Base-by-base conservation (phyloP, 1,139 yeast genomes). In the Suhomyces coccinellae region DNA sequence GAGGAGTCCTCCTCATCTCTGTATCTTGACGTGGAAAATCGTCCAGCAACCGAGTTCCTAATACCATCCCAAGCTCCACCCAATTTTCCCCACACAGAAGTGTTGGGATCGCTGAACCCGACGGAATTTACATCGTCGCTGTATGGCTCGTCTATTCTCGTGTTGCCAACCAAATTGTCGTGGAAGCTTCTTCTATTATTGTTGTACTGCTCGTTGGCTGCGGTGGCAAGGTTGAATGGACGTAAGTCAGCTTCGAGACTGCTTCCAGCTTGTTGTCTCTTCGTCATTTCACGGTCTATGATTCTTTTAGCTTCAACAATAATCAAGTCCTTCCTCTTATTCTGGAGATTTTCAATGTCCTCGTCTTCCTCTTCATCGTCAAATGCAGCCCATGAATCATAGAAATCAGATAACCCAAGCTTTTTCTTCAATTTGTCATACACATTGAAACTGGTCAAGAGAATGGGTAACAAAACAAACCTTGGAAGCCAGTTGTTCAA, bases 401-500 rank as follows among this genome's bases (percentile, higher is more conserved):
- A 79, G 10, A 82, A 80, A 45, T 76, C 81, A 28, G 74, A 67
- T 47, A 63, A 65, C 11, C 80, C 82, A 16, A 72, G 48, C 41
- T 61, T 74, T 50, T 71, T 72, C 64, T 80, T 82, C 15, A 86
- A 54, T 49, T 71, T 76, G 49, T 85, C 93, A 62, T 85, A 87
- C n/a, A 85, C 71, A 56, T 85, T 81, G 61, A 87, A 85, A 13
- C 75, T 55, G 0, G 91, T 80, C 46, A 87, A 64, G 0, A 77
- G 52, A 15, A 87, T 78, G 0, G 96, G 96, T 12, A 88, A 65
- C 14, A 88, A 55, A 14, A 87, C 74, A 33, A 88, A 70, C 52
- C 95, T 69, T 1, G 96, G 96, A 11, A 87, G 66, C 77, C 89
- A 75, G 56, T 82, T 82, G 60, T 87, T 87, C 64, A 87, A 75